Evolutionary conservation across 257 asterid species (phyloP).

Genomic region (Voacanga thouarsii): DNA sequence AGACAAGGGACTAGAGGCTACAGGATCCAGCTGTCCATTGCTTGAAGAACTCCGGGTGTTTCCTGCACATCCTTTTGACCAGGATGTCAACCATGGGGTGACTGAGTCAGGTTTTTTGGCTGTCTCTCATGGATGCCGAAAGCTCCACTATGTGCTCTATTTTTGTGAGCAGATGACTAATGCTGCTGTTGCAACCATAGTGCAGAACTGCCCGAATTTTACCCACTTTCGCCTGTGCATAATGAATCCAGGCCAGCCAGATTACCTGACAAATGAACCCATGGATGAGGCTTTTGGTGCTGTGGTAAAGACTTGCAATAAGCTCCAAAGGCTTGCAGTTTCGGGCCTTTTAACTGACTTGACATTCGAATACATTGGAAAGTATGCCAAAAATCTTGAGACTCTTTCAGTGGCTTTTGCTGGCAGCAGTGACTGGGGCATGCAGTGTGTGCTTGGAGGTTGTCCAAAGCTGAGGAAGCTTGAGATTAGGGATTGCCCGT

Average conservation of each 20-base stretch:
- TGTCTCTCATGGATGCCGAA: constrained; percentile 74
- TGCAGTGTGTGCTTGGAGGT: constrained; percentile 75
- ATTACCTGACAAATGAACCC: constrained; percentile 65
- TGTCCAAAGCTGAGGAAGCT: constrained; percentile 84
- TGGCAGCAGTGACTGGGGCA: constrained; percentile 74
- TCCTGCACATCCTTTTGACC: constrained; percentile 63
- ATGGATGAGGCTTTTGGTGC: constrained; percentile 94
- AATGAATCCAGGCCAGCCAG: constrained; percentile 68
- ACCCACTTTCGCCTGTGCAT: constrained; percentile 96
- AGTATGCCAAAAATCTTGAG: constrained; percentile 72
- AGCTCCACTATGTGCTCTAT: constrained; percentile 77
- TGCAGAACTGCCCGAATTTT: constrained; percentile 68
- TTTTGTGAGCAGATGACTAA: constrained; percentile 87
- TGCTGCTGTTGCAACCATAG: constrained; percentile 74
- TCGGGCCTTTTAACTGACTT: constrained; percentile 73
- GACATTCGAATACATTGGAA: constrained; percentile 75
- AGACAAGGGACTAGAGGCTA: constrained; percentile 84
- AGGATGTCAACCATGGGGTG: constrained; percentile 58
- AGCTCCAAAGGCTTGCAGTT: constrained; percentile 74
- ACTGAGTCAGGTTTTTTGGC: constrained; percentile 73
- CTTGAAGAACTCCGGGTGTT: constrained; percentile 83
- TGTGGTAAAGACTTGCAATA: constrained; percentile 68
- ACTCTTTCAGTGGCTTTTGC: constrained; percentile 92
- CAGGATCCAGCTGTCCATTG: constrained; percentile 67
- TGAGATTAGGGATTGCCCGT: constrained; percentile 85